Base-by-base conservation (phyloP, 495 filamentous ascomycete species). In the Lepidopterella palustris region DNA sequence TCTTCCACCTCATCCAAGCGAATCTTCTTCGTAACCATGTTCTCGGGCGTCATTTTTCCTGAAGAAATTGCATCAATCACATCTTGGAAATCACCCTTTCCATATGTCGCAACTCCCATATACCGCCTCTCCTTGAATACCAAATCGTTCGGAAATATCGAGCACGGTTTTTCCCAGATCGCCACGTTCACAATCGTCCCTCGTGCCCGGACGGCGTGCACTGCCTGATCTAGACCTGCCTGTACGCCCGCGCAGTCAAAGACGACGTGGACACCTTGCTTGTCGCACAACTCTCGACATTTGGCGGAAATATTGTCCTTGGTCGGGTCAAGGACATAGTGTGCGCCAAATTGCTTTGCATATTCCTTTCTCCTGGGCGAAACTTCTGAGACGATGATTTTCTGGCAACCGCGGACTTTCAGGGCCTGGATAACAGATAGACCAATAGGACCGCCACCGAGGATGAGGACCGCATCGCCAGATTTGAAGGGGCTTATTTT, bases 401-500 rank as follows among this genome's bases (percentile, higher is more conserved):
- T 76, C 3, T 73, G 68, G 15, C 72, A 74, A 13, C 74, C 79
- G 57, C 71, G 77, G 0, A 78, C 74, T 49, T 72, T 76, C 3
- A 87, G 74, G 0, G 77, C 77, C 56, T 82, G 81, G n/a, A 86
- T 74, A 23, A 86, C 74, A 5, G 78, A 73, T n/a, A 87, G 72
- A 5, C 84, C 83, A 42, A 87, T 83, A 0, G 84, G 83, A 0
- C 83, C 84, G 3, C 77, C 82, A 20, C 84, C 84, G 8, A 85
- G 65, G 24, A 88, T 71, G 18, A 87, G 66, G 3, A 77, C 77
- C 2, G 73, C 72, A 53, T 81, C 73, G n/a, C 73, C 72, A 15
- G 68, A 57, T 55, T 83, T 77, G 63, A 83, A 74, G 0, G 77
- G 74, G 15, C 76, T 78, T 45, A 76, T 67, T 18, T 77, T 79